Evolutionary conservation across 768 basidiomycete species (phyloP).

Genomic region (Leccinum variicolor): DNA sequence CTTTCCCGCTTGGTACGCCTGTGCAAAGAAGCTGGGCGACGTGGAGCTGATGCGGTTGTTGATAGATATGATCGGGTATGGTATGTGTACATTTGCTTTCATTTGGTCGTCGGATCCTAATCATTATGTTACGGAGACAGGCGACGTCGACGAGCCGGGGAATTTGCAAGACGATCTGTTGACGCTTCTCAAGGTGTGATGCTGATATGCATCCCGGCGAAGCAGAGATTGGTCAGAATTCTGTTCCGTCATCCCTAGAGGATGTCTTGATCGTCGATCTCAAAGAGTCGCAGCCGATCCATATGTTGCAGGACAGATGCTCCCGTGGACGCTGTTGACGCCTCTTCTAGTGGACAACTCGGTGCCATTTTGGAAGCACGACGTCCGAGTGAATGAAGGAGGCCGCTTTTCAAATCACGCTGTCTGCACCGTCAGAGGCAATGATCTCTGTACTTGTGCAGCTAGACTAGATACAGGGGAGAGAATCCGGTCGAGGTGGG

Average conservation of each 20-base stretch:
- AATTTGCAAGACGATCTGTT: no score
- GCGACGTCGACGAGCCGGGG: slow-evolving; percentile 17
- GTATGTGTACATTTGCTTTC: slow-evolving; percentile 35
- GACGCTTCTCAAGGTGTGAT: no score
- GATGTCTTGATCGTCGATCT: slow-evolving; percentile 60
- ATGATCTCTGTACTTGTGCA: slow-evolving; percentile 45
- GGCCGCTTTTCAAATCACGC: slow-evolving; percentile 71
- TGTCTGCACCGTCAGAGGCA: slow-evolving; percentile 50
- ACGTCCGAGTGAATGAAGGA: slow-evolving; percentile 55
- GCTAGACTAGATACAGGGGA: slow-evolving; percentile 34
- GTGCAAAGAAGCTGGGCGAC: slow-evolving; percentile 74
- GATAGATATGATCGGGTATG: slow-evolving; percentile 79
- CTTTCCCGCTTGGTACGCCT: slow-evolving; percentile 76
- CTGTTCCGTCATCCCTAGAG: slow-evolving; percentile 59
- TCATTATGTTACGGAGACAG: slow-evolving; percentile 24
- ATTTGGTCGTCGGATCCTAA: background rate
- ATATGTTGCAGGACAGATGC: slow-evolving; percentile 38
- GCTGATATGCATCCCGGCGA: no score
- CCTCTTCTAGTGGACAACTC: slow-evolving; percentile 53
- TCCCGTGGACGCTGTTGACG: slow-evolving; percentile 4
- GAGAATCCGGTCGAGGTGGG: slow-evolving; percentile 23
- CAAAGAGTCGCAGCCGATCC: slow-evolving; percentile 56
- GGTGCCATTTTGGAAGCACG: slow-evolving; percentile 68
- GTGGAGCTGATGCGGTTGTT: slow-evolving; percentile 75
- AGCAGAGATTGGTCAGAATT: slow-evolving; percentile 46